Conservation (phyloP, 805 yeast genomes). For the Sugiyamaella mastotermitis region DNA sequence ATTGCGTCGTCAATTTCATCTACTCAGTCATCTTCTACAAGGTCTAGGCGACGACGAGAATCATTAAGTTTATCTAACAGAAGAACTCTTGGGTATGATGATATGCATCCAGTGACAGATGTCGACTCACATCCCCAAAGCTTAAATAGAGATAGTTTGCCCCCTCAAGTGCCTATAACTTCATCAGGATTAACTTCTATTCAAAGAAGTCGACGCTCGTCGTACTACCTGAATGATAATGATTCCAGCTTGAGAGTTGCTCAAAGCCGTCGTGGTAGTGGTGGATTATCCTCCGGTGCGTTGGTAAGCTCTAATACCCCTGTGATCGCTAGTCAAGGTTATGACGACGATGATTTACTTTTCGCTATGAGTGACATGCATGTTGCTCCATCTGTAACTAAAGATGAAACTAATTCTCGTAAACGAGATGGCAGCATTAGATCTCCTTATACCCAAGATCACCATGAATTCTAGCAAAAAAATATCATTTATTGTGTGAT, state of each 20-base stretch:
- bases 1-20: slow-evolving; percentile 1
- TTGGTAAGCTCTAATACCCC: background rate
- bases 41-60: no score
- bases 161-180: background rate
- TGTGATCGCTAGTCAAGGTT: background rate
- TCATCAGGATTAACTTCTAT: background rate
- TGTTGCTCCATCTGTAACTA: slow-evolving; percentile 5
- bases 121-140: slow-evolving; percentile 19
- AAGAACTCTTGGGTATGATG: slow-evolving; percentile 15
- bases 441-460: no score
- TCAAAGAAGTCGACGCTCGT: slow-evolving; percentile 9
- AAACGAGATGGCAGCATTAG: no score
- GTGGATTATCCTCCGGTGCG: slow-evolving; percentile 1
- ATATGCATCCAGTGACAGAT: slow-evolving; percentile 14
- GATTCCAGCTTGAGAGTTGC: slow-evolving; percentile 2
- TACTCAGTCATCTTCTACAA: slow-evolving; percentile 1
- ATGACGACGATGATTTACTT: slow-evolving; percentile 32
- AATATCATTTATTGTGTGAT: no score
- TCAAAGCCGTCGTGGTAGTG: slow-evolving; percentile 7
- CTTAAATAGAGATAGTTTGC: background rate
- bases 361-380: slow-evolving; percentile 37
- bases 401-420: background rate
- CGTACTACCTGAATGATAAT: slow-evolving; percentile 13
- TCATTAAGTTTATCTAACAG: slow-evolving; percentile 14
- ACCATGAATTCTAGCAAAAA: no score